These are phyloP conservation scores for Phlebopus sp. DNA, from an alignment of 1,284 basidiomycete genomes.

Conservation along the genomic window DNA sequence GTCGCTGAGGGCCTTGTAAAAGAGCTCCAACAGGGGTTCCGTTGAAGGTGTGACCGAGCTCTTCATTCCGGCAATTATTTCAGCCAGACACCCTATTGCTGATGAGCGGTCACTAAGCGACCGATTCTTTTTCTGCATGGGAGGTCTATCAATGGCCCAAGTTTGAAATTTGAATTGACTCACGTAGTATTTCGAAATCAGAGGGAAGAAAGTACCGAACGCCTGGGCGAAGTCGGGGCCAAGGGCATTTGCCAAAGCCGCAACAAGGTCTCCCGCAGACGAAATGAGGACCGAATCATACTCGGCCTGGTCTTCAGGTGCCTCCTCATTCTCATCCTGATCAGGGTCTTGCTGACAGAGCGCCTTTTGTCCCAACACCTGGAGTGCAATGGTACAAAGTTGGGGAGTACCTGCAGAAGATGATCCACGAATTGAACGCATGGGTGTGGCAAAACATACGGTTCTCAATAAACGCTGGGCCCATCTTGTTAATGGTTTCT, in stretches of 20 bases:
- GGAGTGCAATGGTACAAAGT: constrained; percentile 76
- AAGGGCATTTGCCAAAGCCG: constrained; percentile 83
- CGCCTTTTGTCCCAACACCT: constrained; percentile 90
- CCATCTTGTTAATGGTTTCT: constrained; percentile 89
- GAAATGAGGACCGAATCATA: constrained; percentile 96
- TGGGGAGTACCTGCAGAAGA: constrained; percentile 65
- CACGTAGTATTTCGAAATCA: constrained; percentile 92
- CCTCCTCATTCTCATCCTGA: constrained; percentile 83
- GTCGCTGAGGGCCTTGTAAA: constrained; percentile 83
- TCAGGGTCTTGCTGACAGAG: constrained; percentile 97
- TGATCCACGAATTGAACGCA: constrained; percentile 8
- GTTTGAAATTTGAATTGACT: constrained; percentile 31
- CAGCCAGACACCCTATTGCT: constrained; percentile 91
- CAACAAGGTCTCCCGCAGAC: constrained; percentile 92
- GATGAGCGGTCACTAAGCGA: constrained; percentile 91
- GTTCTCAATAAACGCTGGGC: constrained; percentile 78
- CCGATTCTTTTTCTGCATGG: constrained; percentile 71
- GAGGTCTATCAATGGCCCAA: constrained; percentile 13
- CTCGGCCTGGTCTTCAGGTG: constrained; percentile 86
- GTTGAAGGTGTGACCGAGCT: constrained; percentile 84
- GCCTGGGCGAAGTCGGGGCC: constrained; percentile 85
- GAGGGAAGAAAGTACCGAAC: constrained; percentile 84
- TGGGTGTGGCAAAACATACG: constrained; percentile 42
- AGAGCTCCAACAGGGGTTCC: constrained; percentile 78
- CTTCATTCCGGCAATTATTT: constrained; percentile 95